Conservation (phyloP, 2,329 filamentous ascomycete genomes). For the Delphinella strobiligena region DNA sequence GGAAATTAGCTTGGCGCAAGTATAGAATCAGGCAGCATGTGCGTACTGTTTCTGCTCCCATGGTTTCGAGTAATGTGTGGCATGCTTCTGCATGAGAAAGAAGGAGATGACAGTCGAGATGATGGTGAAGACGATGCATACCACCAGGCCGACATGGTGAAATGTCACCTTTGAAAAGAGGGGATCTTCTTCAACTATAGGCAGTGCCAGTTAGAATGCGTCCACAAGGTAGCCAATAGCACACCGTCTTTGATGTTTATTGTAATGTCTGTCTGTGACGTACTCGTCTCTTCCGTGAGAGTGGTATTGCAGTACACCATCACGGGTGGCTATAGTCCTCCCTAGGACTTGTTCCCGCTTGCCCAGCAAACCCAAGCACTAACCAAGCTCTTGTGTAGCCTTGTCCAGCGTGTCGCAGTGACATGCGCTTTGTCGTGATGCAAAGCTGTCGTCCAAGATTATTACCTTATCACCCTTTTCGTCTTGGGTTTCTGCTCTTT, state of each 20-base stretch:
- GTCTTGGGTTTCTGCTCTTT: no score
- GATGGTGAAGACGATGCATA: slow-evolving; percentile 41
- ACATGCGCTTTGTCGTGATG: no score
- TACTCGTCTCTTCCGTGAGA: slow-evolving; percentile 33
- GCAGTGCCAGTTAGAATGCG: neutral
- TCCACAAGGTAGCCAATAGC: no score
- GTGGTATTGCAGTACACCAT: slow-evolving; percentile 36
- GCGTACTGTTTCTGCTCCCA: slow-evolving; percentile 47
- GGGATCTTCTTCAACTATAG: slow-evolving; percentile 33
- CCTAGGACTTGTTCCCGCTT: slow-evolving; percentile 1
- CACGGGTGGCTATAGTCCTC: slow-evolving; percentile 1
- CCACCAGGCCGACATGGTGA: slow-evolving; percentile 42
- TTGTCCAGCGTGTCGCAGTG: neutral
- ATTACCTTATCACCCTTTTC: no score
- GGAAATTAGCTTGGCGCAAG: neutral
- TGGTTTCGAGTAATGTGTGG: slow-evolving; percentile 47
- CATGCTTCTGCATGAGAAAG: slow-evolving; percentile 44
- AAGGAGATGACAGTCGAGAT: slow-evolving; percentile 40
- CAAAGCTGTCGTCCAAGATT: no score
- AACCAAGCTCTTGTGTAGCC: neutral
- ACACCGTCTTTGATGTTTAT: no score
- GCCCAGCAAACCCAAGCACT: neutral
- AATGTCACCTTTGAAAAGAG: slow-evolving; percentile 43
- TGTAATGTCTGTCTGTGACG: no score
- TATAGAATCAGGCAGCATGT: neutral